A percentile compares a stretch with the other conserved stretches of the same genome.
Conservation (phyloP, 371 early-diverging fungal species). For the Coemansia sp. region DNA sequence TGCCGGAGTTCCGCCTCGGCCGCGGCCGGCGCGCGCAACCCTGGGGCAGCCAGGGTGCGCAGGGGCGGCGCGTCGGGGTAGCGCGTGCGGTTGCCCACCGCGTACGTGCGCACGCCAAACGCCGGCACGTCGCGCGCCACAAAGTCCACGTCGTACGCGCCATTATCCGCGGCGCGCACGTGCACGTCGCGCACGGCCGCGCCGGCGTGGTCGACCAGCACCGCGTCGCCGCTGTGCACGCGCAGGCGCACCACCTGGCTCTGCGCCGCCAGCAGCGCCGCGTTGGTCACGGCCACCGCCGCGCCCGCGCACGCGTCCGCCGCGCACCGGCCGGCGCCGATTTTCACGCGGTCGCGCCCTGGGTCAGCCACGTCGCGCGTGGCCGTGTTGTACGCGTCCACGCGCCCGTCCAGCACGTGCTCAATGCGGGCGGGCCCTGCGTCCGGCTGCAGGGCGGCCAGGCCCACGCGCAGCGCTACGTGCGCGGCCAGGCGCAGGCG, state of each 20-base stretch:
- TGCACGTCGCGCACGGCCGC: not conserved
- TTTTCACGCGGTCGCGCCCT: not conserved
- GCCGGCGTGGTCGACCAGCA: conserved; percentile 15
- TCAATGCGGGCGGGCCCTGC: not conserved
- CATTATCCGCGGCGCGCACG: not conserved
- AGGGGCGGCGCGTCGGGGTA: not conserved
- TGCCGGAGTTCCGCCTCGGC: conserved; percentile 10
- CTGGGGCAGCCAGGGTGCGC: not conserved
- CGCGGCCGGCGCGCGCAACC: too few species aligned
- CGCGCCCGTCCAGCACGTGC: not conserved
- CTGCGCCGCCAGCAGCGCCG: conserved; percentile 25
- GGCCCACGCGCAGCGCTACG: conserved; percentile 1
- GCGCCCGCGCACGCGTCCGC: not conserved
- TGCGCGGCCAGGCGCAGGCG: conserved; percentile 23
- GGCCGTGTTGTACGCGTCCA: conserved; percentile 27
- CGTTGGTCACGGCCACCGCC: conserved; percentile 26
- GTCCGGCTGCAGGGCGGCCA: conserved; percentile 6
- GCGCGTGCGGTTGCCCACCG: conserved; percentile 1
- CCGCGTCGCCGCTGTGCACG: conserved; percentile 8
- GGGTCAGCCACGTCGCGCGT: not conserved
- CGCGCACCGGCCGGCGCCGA: conserved; percentile 5
- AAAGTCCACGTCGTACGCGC: conserved; percentile 27
- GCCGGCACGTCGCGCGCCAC: conserved; percentile 37
- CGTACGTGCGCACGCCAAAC: conserved; percentile 26
- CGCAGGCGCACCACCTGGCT: conserved; percentile 28